These are phyloP conservation scores for Rhizoclosmatium globosum DNA, from an alignment of 192 early-diverging fungal species.

Conservation along the genomic window DNA sequence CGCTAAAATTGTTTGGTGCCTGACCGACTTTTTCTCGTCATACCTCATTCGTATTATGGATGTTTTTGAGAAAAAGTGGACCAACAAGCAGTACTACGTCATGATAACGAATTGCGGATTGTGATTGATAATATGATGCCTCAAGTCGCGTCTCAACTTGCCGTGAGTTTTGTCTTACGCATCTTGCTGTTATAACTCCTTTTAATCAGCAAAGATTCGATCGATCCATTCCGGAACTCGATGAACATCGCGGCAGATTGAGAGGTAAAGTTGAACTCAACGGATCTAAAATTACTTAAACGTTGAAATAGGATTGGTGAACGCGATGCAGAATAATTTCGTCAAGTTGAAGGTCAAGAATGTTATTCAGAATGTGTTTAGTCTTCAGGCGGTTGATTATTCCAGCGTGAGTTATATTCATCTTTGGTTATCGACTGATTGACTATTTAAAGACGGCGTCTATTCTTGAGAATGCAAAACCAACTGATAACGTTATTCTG, in stretches of 20 bases:
- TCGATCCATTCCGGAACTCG: constrained; percentile 82
- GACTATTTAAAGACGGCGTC: constrained; percentile 37
- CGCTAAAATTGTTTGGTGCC: constrained; percentile 69
- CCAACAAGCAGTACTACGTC: constrained; percentile 50
- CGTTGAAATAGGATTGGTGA: constrained; percentile 18
- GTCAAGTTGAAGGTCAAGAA: constrained; percentile 15
- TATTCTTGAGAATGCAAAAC: constrained; percentile 50
- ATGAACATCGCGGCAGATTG: constrained; percentile 45
- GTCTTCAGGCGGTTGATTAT: constrained; percentile 57
- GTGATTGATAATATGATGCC: constrained; percentile 69
- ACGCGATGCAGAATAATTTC: constrained; percentile 27
- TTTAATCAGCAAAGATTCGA: constrained; percentile 71
- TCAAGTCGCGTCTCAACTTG: constrained; percentile 63
- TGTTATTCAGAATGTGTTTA: constrained; percentile 46
- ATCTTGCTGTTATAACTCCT: background rate
- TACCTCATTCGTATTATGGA: constrained; percentile 69
- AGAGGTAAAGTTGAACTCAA: constrained; percentile 26
- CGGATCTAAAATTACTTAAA: background rate
- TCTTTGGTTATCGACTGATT: constrained; percentile 9
- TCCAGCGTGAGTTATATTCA: constrained; percentile 44
- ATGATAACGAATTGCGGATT: constrained; percentile 58
- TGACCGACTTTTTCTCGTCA: constrained; percentile 69
- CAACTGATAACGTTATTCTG: constrained; percentile 48
- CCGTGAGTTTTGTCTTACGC: constrained; percentile 46
- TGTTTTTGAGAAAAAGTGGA: constrained; percentile 52